Evolutionary conservation across 345 rosid species (phyloP), one percentile per base, ranked within the genome.

Genomic region (Arabis hirsuta): DNA sequence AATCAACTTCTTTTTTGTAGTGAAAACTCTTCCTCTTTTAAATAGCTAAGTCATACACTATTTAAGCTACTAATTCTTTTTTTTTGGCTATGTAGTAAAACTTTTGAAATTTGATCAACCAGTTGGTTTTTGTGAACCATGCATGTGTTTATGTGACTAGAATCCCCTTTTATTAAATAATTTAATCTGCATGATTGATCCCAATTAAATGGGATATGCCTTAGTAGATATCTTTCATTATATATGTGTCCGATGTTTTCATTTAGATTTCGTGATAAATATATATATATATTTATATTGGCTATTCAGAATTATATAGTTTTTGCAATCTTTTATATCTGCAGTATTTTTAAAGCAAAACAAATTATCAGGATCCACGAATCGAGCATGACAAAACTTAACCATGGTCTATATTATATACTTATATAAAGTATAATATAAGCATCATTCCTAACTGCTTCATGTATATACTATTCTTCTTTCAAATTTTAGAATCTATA

Each of bases 191-290:
- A 72, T 62, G 69, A 72, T 72, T 63, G 76, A 13, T 52, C 55
- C 69, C 76, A 53, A 29, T 54, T 62, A 53, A 72, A 52, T 54
- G 69, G 69, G 67, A 59, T 62, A 73, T 64, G 68, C 67, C 64
- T 55, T 63, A 22, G 55, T 55, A 32, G 62, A 72, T 62, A 72
- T 72, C 47, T 20, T 31, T 53, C 20, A 19, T 52, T 29, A 29
- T 60, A 11, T 50, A 71, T 16, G 7, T 69, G 38, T 58, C 74
- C 41, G 50, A 48, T 48, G 50, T 47, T 46, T 59, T 24, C 44
- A 5, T 58, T 48, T 70, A 27, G 14, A 36, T 38, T 69, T 58
- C 14, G 6, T 58, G 27, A 47, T 14, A 36, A 8, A 36, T 36
- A 36, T 36, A 36, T 36, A 36, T 36, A 36, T 36, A 36, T 36